Evolutionary conservation across 306 rosid genomes (phyloP), one percentile per base, ranked within the genome.

Genomic region (Cicer pinnatifidum): DNA sequence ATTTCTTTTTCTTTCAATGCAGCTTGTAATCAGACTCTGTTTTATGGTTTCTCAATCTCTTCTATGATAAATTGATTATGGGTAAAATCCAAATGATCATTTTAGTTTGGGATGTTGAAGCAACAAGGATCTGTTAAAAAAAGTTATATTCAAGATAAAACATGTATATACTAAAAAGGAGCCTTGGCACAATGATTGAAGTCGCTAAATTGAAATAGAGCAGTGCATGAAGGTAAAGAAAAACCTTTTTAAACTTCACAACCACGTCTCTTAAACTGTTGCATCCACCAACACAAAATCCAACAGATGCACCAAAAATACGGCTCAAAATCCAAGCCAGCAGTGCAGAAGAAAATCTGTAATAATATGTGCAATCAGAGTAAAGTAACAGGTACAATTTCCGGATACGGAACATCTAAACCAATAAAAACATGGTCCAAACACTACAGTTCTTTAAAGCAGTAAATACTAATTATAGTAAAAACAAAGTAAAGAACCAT

Each of bases 211-310:
- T 6, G 12, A 76, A 59, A 74, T 70, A 78, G 78, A 57, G 12
- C 11, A 59, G 53, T 33, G 57, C 58, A 67, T 45, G 28, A 79
- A 80, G 85, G 70, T 47, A 59, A 75, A 75, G 72, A 57, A 64
- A 65, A 81, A 95, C 99, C 99, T 90, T 91, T 45, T 84, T 83
- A 69, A 91, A 95, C 88, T 86, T 89, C 84, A 95, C 84, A 38
- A 67, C 85, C 10, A 95, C 88, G 68, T 95, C 97, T 74, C 82
- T 86, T 69, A 91, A 70, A 82, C 91, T 85, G 56, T 84, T 92
- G 86, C 89, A 87, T 71, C 97, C 97, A 61, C 96, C 92, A 76
- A 88, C 81, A 17, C 87, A 92, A 83, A 91, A 95, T 73, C 84
- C 84, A 56, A 95, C 87, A 2, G 93, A 83, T 67, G 96, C 99